Percentiles rank a stretch among this genome's conserved stretches.
These are phyloP conservation scores for Platanthera zijinensis DNA, from an alignment of 106 monocot genomes.

Conservation along the genomic window DNA sequence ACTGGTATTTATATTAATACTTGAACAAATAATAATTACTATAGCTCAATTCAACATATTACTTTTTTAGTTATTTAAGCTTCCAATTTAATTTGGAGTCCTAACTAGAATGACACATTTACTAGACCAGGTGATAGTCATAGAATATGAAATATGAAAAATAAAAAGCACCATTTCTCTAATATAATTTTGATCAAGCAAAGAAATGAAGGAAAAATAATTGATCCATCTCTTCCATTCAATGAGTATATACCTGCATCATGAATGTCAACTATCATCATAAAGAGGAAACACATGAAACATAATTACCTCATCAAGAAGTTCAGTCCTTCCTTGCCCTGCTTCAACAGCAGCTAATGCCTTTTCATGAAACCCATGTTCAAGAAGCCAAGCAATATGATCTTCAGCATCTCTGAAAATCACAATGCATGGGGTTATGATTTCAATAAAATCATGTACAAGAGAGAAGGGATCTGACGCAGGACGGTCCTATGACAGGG, in stretches of 20 bases:
- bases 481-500: too few species aligned
- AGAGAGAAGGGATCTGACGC: too few species aligned
- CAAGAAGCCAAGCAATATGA: slow-evolving; percentile 97
- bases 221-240: neutral
- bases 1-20: neutral
- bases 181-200: neutral
- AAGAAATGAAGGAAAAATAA: neutral
- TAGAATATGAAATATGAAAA: too few species aligned
- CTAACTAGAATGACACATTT: too few species aligned
- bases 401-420: slow-evolving; percentile 92
- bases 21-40: neutral
- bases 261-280: neutral
- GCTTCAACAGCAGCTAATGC: slow-evolving; percentile 98
- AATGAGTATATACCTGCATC: neutral
- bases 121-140: too few species aligned
- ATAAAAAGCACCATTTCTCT: too few species aligned
- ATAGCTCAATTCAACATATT: neutral
- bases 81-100: too few species aligned
- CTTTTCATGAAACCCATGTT: slow-evolving; percentile 94
- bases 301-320: slow-evolving; percentile 69
- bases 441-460: too few species aligned
- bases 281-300: neutral
- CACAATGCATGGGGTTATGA: slow-evolving; percentile 4
- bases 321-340: slow-evolving; percentile 67
- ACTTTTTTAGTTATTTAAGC: neutral